Conservation (phyloP, 805 yeast genomes). For the Isabelozyma heimii region DNA sequence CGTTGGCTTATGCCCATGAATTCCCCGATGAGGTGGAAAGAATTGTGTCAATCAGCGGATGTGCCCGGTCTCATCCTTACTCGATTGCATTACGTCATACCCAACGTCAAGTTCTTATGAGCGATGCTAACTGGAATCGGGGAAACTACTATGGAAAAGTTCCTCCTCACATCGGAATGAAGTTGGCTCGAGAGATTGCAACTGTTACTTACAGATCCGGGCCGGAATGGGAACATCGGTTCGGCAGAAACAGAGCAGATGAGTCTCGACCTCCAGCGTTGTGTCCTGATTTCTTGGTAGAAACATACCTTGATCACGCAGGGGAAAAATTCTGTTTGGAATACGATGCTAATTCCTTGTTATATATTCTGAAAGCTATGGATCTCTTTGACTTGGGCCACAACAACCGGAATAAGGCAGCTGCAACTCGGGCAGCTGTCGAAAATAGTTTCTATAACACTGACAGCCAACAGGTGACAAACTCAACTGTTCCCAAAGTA, state of each 20-base stretch:
- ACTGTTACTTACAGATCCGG: conserved; percentile 93
- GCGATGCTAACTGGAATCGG: conserved; percentile 92
- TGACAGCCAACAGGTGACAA: conserved; percentile 7
- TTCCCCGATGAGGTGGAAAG: conserved; percentile 74
- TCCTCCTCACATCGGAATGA: conserved; percentile 95
- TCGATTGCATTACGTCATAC: conserved; percentile 92
- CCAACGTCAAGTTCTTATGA: conserved; percentile 90
- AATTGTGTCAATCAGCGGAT: conserved; percentile 80
- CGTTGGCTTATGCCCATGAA: conserved; percentile 81
- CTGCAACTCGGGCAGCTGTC: conserved; percentile 36
- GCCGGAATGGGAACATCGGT: conserved; percentile 94
- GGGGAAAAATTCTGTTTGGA: conserved; percentile 92
- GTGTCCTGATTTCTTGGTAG: conserved; percentile 91
- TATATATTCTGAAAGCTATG: conserved; percentile 91
- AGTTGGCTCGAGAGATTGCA: conserved; percentile 88
- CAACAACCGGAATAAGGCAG: conserved; percentile 44
- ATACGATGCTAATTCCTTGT: conserved; percentile 85
- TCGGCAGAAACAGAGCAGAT: conserved; percentile 84
- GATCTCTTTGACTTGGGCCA: conserved; percentile 81
- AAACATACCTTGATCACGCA: conserved; percentile 90
- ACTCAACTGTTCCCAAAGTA: conserved; percentile 38
- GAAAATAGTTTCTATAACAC: conserved; percentile 19
- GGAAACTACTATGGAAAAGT: conserved; percentile 78
- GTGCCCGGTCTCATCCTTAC: conserved; percentile 92
- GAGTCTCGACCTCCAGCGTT: conserved; percentile 77